Evolutionary conservation across 176 grass and related monocot species (phyloP).

Genomic region (Rhynchospora pubera): DNA sequence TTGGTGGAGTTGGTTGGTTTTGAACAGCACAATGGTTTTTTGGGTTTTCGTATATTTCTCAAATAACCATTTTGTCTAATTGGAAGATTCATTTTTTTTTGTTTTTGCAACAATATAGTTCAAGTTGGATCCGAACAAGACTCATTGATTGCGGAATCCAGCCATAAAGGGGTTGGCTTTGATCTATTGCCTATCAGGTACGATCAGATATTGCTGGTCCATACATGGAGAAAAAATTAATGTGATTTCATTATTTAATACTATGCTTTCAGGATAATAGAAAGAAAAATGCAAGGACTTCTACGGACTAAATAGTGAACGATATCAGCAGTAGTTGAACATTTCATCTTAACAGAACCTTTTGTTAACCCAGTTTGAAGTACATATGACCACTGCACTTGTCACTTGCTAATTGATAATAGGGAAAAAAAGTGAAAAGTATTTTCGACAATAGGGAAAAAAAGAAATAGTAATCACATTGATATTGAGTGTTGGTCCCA

Average conservation of each 20-base stretch:
- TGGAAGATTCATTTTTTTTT: background rate
- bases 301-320: too few relatives aligned
- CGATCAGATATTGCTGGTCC: background rate
- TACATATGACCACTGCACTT: too few relatives aligned
- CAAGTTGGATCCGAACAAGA: background rate
- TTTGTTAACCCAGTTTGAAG: too few relatives aligned
- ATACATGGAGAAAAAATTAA: background rate
- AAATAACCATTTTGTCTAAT: background rate
- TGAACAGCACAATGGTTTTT: background rate
- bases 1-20: background rate
- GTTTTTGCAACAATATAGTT: conserved; percentile 1
- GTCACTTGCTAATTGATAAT: too few relatives aligned
- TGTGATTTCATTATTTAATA: background rate
- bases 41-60: background rate
- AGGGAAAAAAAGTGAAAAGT: too few relatives aligned
- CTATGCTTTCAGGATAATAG: background rate
- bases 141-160: background rate
- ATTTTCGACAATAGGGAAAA: too few relatives aligned
- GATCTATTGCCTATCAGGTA: background rate
- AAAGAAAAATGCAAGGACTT: too few relatives aligned
- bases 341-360: too few relatives aligned
- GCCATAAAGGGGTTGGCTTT: background rate
- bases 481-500: background rate
- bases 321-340: too few relatives aligned
- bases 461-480: too few relatives aligned